These are phyloP conservation scores for Collybiopsis luxurians DNA, from an alignment of 768 basidiomycete species.

Conservation along the genomic window DNA sequence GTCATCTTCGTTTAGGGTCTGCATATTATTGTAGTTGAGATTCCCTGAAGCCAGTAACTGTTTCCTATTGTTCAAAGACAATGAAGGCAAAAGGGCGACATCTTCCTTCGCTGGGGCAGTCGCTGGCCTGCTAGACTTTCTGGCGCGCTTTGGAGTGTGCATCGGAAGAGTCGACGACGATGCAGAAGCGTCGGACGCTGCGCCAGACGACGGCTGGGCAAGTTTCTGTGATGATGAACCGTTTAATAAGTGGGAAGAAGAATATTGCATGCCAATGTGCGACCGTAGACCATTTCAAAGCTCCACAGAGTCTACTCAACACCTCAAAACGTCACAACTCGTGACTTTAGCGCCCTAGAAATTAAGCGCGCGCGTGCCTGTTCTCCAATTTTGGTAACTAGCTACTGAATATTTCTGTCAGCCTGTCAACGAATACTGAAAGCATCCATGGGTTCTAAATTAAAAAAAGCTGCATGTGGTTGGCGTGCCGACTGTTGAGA, in stretches of 20 bases:
- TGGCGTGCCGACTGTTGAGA: too few relatives aligned
- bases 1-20: slow-evolving; percentile 24
- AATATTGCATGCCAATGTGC: background rate
- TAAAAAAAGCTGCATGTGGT: too few relatives aligned
- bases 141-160: slow-evolving; percentile 18
- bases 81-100: slow-evolving; percentile 33
- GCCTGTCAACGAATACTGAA: too few relatives aligned
- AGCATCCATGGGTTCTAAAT: too few relatives aligned
- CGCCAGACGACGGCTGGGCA: background rate
- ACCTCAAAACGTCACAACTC: background rate
- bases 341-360: slow-evolving; percentile 1
- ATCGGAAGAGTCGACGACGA: background rate
- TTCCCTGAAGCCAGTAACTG: background rate
- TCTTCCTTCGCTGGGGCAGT: slow-evolving; percentile 46
- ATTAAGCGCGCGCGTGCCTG: too few relatives aligned
- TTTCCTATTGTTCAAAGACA: background rate
- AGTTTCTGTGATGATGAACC: background rate
- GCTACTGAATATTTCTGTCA: too few relatives aligned
- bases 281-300: background rate
- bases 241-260: background rate
- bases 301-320: background rate
- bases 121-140: slow-evolving; percentile 33
- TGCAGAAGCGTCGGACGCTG: background rate
- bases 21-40: slow-evolving; percentile 16
- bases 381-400: too few relatives aligned